Base-by-base conservation (phyloP, 2,329 filamentous ascomycete species). In the Exophiala alcalophila region DNA sequence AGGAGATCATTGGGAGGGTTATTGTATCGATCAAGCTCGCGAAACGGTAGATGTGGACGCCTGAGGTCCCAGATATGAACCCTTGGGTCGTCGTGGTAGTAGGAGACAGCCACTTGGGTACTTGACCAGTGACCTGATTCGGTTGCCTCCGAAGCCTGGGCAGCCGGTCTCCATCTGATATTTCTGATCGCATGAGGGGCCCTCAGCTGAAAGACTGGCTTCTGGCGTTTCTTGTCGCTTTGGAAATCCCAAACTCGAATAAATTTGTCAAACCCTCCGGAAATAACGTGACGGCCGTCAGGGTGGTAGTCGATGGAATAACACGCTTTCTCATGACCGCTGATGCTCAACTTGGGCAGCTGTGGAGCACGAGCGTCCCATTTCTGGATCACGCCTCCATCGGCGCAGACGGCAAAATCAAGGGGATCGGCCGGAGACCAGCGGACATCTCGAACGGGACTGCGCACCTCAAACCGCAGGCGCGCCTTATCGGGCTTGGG, bases 221-320 rank as follows among this genome's bases (percentile, higher is more conserved):
- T 82, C 57, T 78, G 76, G 47, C 75, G 71, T 50, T 77, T 69
- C 41, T 72, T 72, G 40, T 73, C 69, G n/a, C 63, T 66, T 3
- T 76, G 77, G 43, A 82, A 76, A 58, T 83, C 78, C 77, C 80
- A 83, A 19, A 83, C 72, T 58, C 77, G 77, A 49, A 83, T 72
- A 20, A 76, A 76, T 45, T 74, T 76, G 59, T 83, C 80, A 15
- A 73, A 69, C 38, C 80, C 72, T n/a, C 76, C 78, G 53, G 77
- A 82, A 40, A 78, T 70, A 7, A 83, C 65, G 58, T 83, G 77
- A 56, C 76, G 81, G 5, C 80, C 80, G 54, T 83, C 78, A 1
- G 80, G 80, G 57, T 83, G 80, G 78, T 79, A 83, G 58, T 83
- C 80, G 24, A 83, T 72, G 4, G 77, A 71, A 48, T 74, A 79